phyloP scores from a whole-genome alignment of 176 grass and related monocot species.

The Calamus simplicifolius region DNA sequence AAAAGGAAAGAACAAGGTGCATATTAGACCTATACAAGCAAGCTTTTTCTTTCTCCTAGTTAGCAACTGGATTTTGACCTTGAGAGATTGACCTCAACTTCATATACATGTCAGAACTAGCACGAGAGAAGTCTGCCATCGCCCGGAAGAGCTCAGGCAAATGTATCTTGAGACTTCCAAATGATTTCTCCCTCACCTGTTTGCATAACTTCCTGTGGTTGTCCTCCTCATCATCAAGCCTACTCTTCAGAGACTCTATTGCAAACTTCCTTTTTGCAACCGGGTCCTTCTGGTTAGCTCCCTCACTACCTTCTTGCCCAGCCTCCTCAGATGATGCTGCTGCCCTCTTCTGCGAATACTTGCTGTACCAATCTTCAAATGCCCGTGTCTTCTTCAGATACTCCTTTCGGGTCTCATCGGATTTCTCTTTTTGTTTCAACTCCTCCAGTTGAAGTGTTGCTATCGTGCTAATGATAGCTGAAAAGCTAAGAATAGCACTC shows the following conservation, averaged over 20 bases:
- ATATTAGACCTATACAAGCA: slow-evolving; percentile 20
- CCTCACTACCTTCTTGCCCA: slow-evolving; percentile 40
- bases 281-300: slow-evolving; percentile 42
- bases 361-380: slow-evolving; percentile 91
- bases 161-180: slow-evolving; percentile 64
- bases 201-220: slow-evolving; percentile 51
- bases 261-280: slow-evolving; percentile 52
- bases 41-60: slow-evolving; percentile 21
- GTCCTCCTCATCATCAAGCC: slow-evolving; percentile 56
- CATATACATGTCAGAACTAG: slow-evolving; percentile 54
- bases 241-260: slow-evolving; percentile 65
- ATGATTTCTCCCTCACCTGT: slow-evolving; percentile 89
- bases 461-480: slow-evolving; percentile 75
- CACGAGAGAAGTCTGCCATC: slow-evolving; percentile 53
- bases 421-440: slow-evolving; percentile 79
- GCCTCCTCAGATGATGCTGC: slow-evolving; percentile 17
- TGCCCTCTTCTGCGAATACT: slow-evolving; percentile 39
- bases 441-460: slow-evolving; percentile 73
- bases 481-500: slow-evolving; percentile 64
- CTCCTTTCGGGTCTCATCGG: slow-evolving; percentile 47
- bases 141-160: slow-evolving; percentile 84
- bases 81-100: slow-evolving; percentile 56
- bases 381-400: slow-evolving; percentile 50
- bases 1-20: too few species aligned
- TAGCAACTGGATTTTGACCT: slow-evolving; percentile 38